These are phyloP conservation scores for Blastosporella zonata DNA, from an alignment of 1,284 basidiomycete genomes.

Conservation along the genomic window DNA sequence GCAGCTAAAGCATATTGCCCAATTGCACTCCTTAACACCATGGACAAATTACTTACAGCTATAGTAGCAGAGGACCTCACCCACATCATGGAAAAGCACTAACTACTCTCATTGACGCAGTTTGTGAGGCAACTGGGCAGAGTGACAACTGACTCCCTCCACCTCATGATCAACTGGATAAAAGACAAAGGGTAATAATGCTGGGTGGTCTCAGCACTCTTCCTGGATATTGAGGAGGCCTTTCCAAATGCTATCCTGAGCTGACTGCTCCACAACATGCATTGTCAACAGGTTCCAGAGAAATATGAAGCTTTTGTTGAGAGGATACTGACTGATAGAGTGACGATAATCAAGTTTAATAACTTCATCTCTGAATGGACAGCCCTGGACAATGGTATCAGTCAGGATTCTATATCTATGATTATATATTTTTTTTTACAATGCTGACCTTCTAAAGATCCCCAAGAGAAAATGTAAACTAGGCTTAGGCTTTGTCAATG, in stretches of 20 bases:
- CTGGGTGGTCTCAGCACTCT: conserved; percentile 20
- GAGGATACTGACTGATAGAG: conserved; percentile 17
- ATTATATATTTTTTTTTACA: conserved; percentile 21
- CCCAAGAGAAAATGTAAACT: conserved; percentile 1
- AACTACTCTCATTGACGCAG: conserved; percentile 27
- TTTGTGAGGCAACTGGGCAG: conserved; percentile 34
- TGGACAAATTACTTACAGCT: conserved; percentile 16
- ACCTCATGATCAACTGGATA: conserved; percentile 25
- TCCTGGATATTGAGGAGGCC: conserved; percentile 31
- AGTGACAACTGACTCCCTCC: conserved; percentile 29
- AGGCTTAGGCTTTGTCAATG: conserved; percentile 8
- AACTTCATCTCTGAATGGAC: conserved; percentile 25
- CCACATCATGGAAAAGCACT: conserved; percentile 15
- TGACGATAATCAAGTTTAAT: conserved; percentile 28
- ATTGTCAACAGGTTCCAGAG: conserved; percentile 17
- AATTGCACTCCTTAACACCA: conserved; percentile 27
- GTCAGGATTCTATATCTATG: conserved; percentile 30
- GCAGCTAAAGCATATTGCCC: conserved; percentile 27
- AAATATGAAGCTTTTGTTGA: conserved; percentile 21
- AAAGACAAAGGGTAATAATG: conserved; percentile 29
- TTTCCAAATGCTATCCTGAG: conserved; percentile 29
- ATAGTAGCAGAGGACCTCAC: conserved; percentile 11
- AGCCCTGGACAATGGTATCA: conserved; percentile 25
- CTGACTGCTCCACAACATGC: conserved; percentile 30
- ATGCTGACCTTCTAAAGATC: conserved; percentile 19